Conservation (phyloP, 495 filamentous ascomycete species). For the Neurospora tetrasperma region DNA sequence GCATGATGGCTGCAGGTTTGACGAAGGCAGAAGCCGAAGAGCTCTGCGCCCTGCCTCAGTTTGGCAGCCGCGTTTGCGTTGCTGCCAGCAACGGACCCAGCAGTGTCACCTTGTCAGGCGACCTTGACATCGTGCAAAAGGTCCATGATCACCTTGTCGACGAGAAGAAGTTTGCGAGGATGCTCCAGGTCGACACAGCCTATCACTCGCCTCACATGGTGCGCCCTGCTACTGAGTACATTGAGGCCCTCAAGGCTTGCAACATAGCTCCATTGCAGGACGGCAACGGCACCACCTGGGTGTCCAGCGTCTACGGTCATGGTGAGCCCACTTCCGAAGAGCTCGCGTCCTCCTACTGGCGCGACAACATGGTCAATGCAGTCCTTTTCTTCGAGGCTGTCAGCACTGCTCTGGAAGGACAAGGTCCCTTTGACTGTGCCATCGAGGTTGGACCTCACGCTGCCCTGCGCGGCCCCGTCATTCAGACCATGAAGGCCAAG, state of each 20-base stretch:
- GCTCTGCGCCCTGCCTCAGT: slow-evolving; percentile 20
- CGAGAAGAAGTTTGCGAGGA: slow-evolving; percentile 28
- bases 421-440: slow-evolving; percentile 30
- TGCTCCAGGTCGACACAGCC: slow-evolving; percentile 40
- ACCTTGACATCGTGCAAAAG: slow-evolving; percentile 28
- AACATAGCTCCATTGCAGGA: slow-evolving; percentile 10
- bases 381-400: slow-evolving; percentile 49
- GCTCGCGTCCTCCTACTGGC: slow-evolving; percentile 41
- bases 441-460: slow-evolving; percentile 52
- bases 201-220: slow-evolving; percentile 57
- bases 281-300: slow-evolving; percentile 22
- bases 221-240: slow-evolving; percentile 29
- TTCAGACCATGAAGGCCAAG: slow-evolving; percentile 29
- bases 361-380: slow-evolving; percentile 45
- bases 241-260: slow-evolving; percentile 19
- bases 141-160: slow-evolving; percentile 22
- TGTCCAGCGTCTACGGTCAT: slow-evolving; percentile 30
- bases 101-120: slow-evolving; percentile 34
- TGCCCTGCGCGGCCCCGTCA: slow-evolving; percentile 38
- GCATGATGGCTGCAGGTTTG: slow-evolving; percentile 30
- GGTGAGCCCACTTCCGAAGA: slow-evolving; percentile 13
- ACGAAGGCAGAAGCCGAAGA: slow-evolving; percentile 24
- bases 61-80: slow-evolving; percentile 22
- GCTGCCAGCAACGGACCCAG: slow-evolving; percentile 33
- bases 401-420: slow-evolving; percentile 21